phyloP scores from a whole-genome alignment of 73 alveolate species.

The Paramecium pentaurelia region DNA sequence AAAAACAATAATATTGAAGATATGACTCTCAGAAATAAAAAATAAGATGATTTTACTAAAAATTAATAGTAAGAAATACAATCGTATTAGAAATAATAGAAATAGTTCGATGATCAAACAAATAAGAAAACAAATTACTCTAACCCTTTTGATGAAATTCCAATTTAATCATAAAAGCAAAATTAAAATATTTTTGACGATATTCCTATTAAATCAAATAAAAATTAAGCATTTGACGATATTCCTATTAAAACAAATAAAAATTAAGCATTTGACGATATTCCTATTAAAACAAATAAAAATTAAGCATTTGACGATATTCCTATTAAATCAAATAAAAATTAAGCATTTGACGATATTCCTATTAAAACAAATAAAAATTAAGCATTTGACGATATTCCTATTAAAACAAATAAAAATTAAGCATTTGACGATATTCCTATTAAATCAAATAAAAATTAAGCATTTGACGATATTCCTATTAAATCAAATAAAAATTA shows the following conservation, averaged over 20 bases:
- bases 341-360: too few species aligned
- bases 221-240: not conserved
- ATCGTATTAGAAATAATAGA: not conserved
- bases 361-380: too few species aligned
- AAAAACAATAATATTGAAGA: not conserved
- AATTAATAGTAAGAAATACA: not conserved
- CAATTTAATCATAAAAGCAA: not conserved
- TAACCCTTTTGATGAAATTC: not conserved
- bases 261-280: too few species aligned
- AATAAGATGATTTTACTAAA: not conserved
- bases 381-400: too few species aligned
- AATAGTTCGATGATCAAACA: not conserved
- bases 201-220: not conserved
- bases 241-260: conserved; percentile 31
- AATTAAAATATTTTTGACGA: not conserved
- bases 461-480: too few species aligned
- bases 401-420: too few species aligned
- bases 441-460: not conserved
- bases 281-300: not conserved
- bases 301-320: not conserved
- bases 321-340: too few species aligned
- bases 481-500: too few species aligned
- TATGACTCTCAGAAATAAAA: not conserved
- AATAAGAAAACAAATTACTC: not conserved
- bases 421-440: too few species aligned